Evolutionary conservation across 129 eudicot species (phyloP), one percentile per base, ranked within the genome.

Genomic region (Chrysanthemum seticuspe): DNA sequence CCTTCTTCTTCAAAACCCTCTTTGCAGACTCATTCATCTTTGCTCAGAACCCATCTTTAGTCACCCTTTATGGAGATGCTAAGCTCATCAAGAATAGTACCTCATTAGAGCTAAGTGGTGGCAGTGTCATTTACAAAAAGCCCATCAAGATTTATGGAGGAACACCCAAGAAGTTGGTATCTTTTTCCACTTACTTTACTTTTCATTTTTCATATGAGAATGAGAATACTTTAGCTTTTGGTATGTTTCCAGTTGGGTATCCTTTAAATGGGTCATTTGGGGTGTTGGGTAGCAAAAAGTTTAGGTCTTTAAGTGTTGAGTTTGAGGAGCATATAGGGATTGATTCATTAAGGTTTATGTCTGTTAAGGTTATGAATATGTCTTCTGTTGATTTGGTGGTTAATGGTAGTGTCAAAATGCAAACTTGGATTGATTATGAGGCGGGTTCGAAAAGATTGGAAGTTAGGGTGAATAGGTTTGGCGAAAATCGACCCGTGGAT

Each of bases 381-480:
- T 86, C 93, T 47, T 73, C 82, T 13, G 62, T 81, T 29, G 80
- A 83, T 48, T 67, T 89, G 83, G 83, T 82, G 73, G 29, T 84
- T 3, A 80, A 84, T 65, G 81, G 84, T 70, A 87, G 87, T 19
- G 80, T 75, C 63, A 90, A 70, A 57, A 66, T 94, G 82, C 97
- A 90, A 75, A 75, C 86, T 55, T 94, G 98, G 97, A 88, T 94
- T 62, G 93, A 87, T 76, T 94, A 94, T 55, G 89, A 88, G 70
- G 87, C 96, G 8, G 80, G 75, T 53, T 79, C 88, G 5, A 90
- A 74, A 71, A 76, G 89, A 19, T 73, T 94, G 27, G 97, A 86
- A 81, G 85, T 94, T 56, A 79, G 98, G 56, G 57, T 94, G 63
- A 78, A 65, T 66, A 81, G 70, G 70, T 67, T 79, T 13, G 96